Evolutionary conservation across 2,329 filamentous ascomycete genomes (phyloP).

Genomic region (Scedosporium apiospermum): DNA sequence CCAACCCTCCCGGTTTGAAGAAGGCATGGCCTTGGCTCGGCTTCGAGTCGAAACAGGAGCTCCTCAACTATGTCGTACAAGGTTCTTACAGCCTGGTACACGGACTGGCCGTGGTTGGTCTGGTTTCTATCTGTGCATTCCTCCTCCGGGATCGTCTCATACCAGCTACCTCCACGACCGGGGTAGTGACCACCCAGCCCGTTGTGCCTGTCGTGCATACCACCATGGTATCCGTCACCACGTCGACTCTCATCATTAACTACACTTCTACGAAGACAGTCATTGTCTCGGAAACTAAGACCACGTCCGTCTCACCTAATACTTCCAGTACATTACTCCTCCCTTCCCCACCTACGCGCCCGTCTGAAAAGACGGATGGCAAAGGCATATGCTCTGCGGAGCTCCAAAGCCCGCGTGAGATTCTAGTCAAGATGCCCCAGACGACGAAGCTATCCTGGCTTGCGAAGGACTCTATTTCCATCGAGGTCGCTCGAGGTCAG

Average conservation of each 20-base stretch:
- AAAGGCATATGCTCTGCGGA: slow-evolving; percentile 33
- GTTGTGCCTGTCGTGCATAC: neutral
- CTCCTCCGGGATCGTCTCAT: neutral
- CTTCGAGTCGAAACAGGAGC: neutral
- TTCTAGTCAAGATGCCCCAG: slow-evolving; percentile 44
- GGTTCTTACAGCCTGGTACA: neutral
- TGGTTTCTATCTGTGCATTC: neutral
- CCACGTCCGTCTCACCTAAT: neutral
- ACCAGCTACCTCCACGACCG: neutral
- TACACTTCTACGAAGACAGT: slow-evolving; percentile 27
- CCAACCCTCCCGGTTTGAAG: neutral
- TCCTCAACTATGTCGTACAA: neutral
- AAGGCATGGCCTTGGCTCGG: neutral
- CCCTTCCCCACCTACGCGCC: neutral
- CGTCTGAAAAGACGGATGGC: slow-evolving; percentile 12
- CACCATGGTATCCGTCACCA: slow-evolving; percentile 7
- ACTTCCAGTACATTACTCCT: neutral
- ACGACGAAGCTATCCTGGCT: slow-evolving; percentile 45
- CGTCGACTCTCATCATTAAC: slow-evolving; percentile 25
- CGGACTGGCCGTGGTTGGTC: neutral
- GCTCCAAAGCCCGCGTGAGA: slow-evolving; percentile 35
- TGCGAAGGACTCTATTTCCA: slow-evolving; percentile 43
- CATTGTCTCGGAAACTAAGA: slow-evolving; percentile 13
- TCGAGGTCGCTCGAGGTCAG: slow-evolving; percentile 42
- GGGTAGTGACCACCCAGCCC: neutral